Evolutionary conservation across 2,329 filamentous ascomycete species (phyloP), one percentile per base, ranked within the genome.

Genomic region (Ophiostoma ulmi): DNA sequence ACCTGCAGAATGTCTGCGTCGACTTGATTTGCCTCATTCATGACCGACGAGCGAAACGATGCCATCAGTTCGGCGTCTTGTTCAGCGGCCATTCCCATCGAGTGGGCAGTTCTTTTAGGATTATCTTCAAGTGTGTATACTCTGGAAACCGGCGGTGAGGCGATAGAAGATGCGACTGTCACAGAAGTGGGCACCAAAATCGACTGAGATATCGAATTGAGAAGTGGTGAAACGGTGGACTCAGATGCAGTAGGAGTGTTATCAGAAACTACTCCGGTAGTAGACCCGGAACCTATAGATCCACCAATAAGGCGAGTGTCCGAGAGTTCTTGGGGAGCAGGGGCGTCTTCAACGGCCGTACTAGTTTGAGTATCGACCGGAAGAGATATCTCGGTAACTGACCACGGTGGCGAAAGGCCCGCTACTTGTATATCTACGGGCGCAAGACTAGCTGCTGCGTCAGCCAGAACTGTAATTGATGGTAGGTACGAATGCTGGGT

Each of bases 1-100:
- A 73, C 36, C 48, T 72, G 70, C 20, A 73, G 5, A 41, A 73
- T 48, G 20, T 73, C 81, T 72, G 80, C 82, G 71, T 82, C 81
- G 8, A 84, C 77, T 36, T 75, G 76, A 69, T 81, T 80, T 22
- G 79, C 78, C n/a, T 80, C 80, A 63, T 82, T 83, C 64, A 83
- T 75, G 38, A 84, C 80, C 22, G 81, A 78, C 48, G 82, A 83
- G 22, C 82, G 77, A 70, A 84, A 84, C 13, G 81, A 82, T 52
- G 81, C 80, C 5, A 84, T 77, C 10, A 84, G 78, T 72, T 82
- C 79, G 1, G 81, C 79, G 70, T 84, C 83, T 73, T 84, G 83
- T 74, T 84, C 82, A 11, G 78, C 80, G 1, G 81, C 78, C 17
- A 80, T 77, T 0, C 82, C 83, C 76, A 84, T 80, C 14, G 78